A percentile compares a stretch with the other conserved stretches of the same genome.
Conservation (phyloP, 2,329 filamentous ascomycete genomes). For the Claviceps sp. region DNA sequence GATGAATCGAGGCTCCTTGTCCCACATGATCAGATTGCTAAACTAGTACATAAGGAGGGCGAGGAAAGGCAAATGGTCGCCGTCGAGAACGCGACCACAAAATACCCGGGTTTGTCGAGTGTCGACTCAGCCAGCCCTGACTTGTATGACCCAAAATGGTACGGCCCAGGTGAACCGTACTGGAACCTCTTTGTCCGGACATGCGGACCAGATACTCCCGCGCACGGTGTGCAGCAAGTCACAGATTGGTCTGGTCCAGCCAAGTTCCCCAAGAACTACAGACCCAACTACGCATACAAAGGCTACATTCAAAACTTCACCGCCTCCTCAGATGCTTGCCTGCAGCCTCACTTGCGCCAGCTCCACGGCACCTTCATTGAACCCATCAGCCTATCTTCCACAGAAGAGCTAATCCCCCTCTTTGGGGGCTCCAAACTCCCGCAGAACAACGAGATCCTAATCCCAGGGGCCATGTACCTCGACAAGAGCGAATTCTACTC, state of each 20-base stretch:
- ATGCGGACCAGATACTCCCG: constrained; percentile 36
- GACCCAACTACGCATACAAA: constrained; percentile 23
- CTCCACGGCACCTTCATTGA: constrained; percentile 46
- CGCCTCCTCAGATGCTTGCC: constrained; percentile 42
- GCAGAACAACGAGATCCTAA: constrained; percentile 50
- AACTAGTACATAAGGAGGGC: constrained; percentile 34
- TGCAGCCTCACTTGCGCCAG: constrained; percentile 37
- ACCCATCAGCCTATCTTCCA: constrained; percentile 36
- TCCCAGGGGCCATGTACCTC: constrained; percentile 53
- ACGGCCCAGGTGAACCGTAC: constrained; percentile 32
- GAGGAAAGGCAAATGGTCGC: constrained; percentile 28
- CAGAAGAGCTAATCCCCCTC: constrained; percentile 42
- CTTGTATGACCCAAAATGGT: constrained; percentile 34
- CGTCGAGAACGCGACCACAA: constrained; percentile 28
- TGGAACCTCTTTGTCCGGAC: constrained; percentile 45
- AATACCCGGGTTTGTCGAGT: constrained; percentile 26
- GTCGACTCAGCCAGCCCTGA: constrained; percentile 22
- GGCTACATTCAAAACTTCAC: constrained; percentile 47
- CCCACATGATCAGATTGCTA: constrained; percentile 41
- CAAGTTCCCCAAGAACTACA: constrained; percentile 21
- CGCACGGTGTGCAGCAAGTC: constrained; percentile 21
- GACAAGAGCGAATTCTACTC: constrained; percentile 43
- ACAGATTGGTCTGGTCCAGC: constrained; percentile 21
- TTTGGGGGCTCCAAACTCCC: constrained; percentile 51
- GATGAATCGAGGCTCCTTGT: constrained; percentile 52